phyloP scores from a whole-genome alignment of 1,139 yeast species.

The Petasospora rhodanensis region DNA sequence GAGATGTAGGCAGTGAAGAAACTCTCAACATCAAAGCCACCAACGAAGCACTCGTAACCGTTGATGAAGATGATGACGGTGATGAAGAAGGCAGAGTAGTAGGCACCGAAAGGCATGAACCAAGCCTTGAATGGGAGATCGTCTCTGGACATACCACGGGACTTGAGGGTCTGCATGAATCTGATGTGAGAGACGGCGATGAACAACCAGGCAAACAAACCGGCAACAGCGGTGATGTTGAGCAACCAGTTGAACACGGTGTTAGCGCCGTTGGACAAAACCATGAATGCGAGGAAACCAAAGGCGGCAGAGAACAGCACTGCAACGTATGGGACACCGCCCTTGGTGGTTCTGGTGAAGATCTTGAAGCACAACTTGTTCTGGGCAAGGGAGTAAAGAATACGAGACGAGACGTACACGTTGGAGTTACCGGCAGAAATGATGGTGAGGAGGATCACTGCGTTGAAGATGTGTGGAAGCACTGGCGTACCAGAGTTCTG shows the following conservation, averaged over 20 bases:
- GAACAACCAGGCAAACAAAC: slow-evolving; percentile 66
- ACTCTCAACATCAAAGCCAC: slow-evolving; percentile 38
- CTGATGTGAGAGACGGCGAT: slow-evolving; percentile 61
- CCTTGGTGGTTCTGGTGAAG: slow-evolving; percentile 47
- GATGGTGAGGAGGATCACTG: slow-evolving; percentile 47
- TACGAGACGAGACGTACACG: slow-evolving; percentile 47
- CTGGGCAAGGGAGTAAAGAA: slow-evolving; percentile 49
- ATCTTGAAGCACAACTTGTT: slow-evolving; percentile 47
- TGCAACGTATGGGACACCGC: slow-evolving; percentile 65
- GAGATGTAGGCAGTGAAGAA: slow-evolving; percentile 65
- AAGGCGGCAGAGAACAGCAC: slow-evolving; percentile 54
- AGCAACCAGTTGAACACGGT: slow-evolving; percentile 81
- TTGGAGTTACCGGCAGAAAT: slow-evolving; percentile 65
- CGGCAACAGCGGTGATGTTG: slow-evolving; percentile 64
- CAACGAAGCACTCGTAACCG: slow-evolving; percentile 55
- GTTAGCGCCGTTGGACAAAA: slow-evolving; percentile 53
- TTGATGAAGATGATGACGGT: slow-evolving; percentile 56
- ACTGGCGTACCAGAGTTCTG: slow-evolving; percentile 40
- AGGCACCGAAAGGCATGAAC: slow-evolving; percentile 59
- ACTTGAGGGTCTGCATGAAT: slow-evolving; percentile 55
- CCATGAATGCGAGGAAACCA: slow-evolving; percentile 68
- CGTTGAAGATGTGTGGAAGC: slow-evolving; percentile 57
- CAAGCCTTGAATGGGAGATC: slow-evolving; percentile 65
- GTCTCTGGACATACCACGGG: slow-evolving; percentile 57
- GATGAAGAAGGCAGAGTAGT: slow-evolving; percentile 48